Evolutionary conservation across 176 grass and related monocot genomes (phyloP).

Genomic region (Bolboschoenus planiculmis): DNA sequence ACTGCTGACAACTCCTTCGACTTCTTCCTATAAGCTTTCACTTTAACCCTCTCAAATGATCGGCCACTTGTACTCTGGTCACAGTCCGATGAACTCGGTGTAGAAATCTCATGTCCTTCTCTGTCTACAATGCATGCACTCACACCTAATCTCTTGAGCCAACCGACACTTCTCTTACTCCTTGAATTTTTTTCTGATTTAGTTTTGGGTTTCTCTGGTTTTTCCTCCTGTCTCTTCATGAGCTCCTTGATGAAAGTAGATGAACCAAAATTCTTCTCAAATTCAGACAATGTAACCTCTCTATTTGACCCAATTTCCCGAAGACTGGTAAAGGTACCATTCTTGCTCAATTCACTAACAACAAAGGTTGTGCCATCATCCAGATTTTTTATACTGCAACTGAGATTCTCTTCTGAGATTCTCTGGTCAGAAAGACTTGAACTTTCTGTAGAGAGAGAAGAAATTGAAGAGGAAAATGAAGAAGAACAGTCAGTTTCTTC

Average conservation of each 20-base stretch:
- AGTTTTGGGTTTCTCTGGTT: not conserved
- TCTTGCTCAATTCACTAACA: constrained; percentile 7
- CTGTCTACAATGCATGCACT: constrained; percentile 30
- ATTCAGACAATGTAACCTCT: constrained; percentile 7
- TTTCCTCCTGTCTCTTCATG: constrained; percentile 5
- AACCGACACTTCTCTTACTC: constrained; percentile 42
- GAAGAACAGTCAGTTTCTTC: not conserved
- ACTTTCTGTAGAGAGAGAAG: not conserved
- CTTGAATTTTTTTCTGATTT: constrained; percentile 11
- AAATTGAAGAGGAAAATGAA: constrained; percentile 13
- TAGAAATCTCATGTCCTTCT: constrained; percentile 30
- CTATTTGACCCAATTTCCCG: constrained; percentile 5
- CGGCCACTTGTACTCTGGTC: constrained; percentile 29
- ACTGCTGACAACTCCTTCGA: constrained; percentile 75
- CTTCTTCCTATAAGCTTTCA: constrained; percentile 40
- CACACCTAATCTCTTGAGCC: constrained; percentile 59
- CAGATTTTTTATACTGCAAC: constrained; percentile 30
- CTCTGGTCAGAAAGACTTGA: not conserved
- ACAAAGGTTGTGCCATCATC: constrained; percentile 24
- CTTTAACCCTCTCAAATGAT: constrained; percentile 52
- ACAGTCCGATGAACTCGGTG: constrained; percentile 38
- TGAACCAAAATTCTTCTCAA: constrained; percentile 17
- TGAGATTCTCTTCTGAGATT: constrained; percentile 23
- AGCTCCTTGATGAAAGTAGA: constrained; percentile 20
- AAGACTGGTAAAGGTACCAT: constrained; percentile 19